A percentile compares a stretch with the other conserved stretches of the same genome.
Evolutionary conservation across 305 asterid genomes (phyloP).

Genomic region (Fraxinus xanthoxyloides): DNA sequence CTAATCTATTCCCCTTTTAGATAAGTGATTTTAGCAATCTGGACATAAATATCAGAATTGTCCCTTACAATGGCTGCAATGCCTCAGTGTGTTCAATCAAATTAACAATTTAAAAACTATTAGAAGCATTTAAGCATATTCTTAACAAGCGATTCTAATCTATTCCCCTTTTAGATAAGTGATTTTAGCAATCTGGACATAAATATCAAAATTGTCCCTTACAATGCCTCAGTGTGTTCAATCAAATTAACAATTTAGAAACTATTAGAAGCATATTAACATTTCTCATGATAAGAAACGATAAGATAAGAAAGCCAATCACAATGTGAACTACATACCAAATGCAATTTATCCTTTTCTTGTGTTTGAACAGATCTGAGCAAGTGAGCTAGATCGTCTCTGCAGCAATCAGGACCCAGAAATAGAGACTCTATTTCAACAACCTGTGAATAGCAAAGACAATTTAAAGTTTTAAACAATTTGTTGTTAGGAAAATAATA

Average conservation of each 20-base stretch:
- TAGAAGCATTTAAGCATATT: slow-evolving; percentile 5
- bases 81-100: slow-evolving; percentile 5
- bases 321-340: slow-evolving; percentile 46
- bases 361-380: slow-evolving; percentile 78
- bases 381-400: slow-evolving; percentile 74
- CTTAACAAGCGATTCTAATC: neutral
- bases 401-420: slow-evolving; percentile 59
- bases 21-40: slow-evolving; percentile 1
- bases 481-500: neutral
- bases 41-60: neutral
- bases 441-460: slow-evolving; percentile 45
- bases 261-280: slow-evolving; percentile 1
- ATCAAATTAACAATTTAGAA: neutral
- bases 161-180: neutral
- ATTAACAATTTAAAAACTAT: neutral
- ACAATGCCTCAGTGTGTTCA: no score
- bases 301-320: slow-evolving; percentile 12
- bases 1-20: neutral
- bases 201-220: neutral
- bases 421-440: slow-evolving; percentile 72
- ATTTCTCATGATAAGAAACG: slow-evolving; percentile 9
- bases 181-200: neutral
- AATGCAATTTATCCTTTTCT: slow-evolving; percentile 85
- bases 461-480: neutral
- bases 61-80: neutral